Base-by-base conservation (phyloP, 2,329 filamentous ascomycete species). In the Aspergillus hortae region DNA sequence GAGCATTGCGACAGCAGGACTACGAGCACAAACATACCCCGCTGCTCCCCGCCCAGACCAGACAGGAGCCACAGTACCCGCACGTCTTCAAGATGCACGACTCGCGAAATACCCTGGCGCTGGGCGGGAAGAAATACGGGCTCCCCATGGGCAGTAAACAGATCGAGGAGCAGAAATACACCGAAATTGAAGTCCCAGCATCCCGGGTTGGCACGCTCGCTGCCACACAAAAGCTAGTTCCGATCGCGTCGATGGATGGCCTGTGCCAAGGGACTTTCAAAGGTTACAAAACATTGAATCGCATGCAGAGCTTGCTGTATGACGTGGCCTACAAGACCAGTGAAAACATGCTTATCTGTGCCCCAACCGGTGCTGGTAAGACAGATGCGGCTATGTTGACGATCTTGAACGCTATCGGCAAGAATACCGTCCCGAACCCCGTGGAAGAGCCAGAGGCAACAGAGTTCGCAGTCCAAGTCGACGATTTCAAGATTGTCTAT, bases 341-440 rank as follows among this genome's bases (percentile, higher is more conserved):
- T 65, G 94, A 99, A 73, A 99, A 99, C 61, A 96, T 99, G 92
- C 83, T 99, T 47, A 95, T 99, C 54, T 99, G 94, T 71, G 94
- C 94, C 19, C 94, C 94, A 4, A 99, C 94, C 49, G 94, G 94
- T 83, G 92, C 92, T 55, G 94, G 94, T 84, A 99, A 99, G 80
- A 99, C 94, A 1, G 94, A 99, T 73, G 94, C 92, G 27, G 95
- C 94, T 7, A 95, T 99, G 92, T 80, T 99, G 60, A 94, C 95
- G 0, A 90, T 99, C 52, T 77, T 99, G 53, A 95, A 96, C 67
- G 88, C 89, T 0, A 86, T 99, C 52, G 85, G 89, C 1, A 92
- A 95, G 68, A 92, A 97, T 64, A 82, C 89, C 21, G 78, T 80
- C 0, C 92, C 94, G 0, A 91, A 85, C 59, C 92, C 92, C 0